phyloP scores from a whole-genome alignment of 139 green algal genomes.

The Diplosphaera chodatii region DNA sequence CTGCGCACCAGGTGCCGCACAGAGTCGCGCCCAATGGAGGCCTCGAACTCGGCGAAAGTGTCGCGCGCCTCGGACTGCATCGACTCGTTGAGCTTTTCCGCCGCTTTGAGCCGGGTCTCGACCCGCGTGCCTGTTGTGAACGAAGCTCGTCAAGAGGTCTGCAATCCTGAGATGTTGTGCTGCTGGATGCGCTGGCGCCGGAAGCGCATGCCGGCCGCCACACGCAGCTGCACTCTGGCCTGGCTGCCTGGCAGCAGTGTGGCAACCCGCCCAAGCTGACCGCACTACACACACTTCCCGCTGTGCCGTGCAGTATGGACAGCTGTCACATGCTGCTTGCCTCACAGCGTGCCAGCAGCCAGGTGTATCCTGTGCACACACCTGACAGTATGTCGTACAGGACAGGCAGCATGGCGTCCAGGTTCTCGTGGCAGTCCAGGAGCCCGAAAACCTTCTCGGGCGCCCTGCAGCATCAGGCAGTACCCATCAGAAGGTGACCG shows the following conservation, averaged over 20 bases:
- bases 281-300: no score
- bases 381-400: constrained; percentile 10
- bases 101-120: background rate
- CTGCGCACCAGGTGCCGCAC: background rate
- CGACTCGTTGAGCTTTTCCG: constrained; percentile 14
- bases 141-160: background rate
- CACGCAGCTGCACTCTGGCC: background rate
- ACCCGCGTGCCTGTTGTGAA: background rate
- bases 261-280: no score
- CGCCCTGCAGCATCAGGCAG: background rate
- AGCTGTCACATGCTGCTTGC: no score
- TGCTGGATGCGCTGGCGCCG: no score
- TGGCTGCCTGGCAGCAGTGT: no score
- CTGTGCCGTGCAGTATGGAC: background rate
- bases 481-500: no score
- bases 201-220: background rate
- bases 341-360: no score
- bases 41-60: constrained; percentile 42
- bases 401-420: constrained; percentile 12
- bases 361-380: no score
- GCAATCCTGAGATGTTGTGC: background rate
- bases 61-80: constrained; percentile 14
- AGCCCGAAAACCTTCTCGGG: constrained; percentile 26
- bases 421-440: constrained; percentile 33
- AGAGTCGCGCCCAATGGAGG: constrained; percentile 24